Base-by-base conservation (phyloP, 2,329 filamentous ascomycete species). In the Diaporthe nobilis region DNA sequence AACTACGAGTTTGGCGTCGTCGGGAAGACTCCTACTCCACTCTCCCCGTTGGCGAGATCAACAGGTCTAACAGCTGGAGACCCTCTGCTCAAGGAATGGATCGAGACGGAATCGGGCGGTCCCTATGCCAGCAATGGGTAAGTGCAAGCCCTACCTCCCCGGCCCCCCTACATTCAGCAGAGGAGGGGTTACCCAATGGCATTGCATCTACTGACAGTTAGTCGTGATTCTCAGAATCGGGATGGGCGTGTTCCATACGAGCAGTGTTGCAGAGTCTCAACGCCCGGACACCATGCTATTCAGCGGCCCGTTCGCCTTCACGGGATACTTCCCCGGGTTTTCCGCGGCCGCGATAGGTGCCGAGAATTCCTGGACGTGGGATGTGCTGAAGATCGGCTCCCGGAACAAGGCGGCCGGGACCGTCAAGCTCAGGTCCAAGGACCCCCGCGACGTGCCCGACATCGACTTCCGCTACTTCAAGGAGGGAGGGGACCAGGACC, bases 401-500 rank as follows among this genome's bases (percentile, higher is more conserved):
- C 87, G 87, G 72, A 94, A 93, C 47, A 85, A 86, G 34, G 39
- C 25, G 7, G 87, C 87, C 4, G 93, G 93, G n/a, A 91, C 86
- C 0, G 91, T 94, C 17, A 88, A 84, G 1, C 85, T 94, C 1
- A 85, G 84, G n/a, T 92, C 90, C 0, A 84, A 88, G 0, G 87
- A 93, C 79, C 92, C 92, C 0, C 87, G 88, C 0, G 92, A 93
- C 67, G 87, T 88, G 22, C 92, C 92, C 0, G 82, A 88, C 20
- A 92, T 92, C 79, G 86, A 88, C 79, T 92, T 92, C 83, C 89
- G 89, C 79, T 89, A 87, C 79, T 91, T 86, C 85, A 83, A 83
- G 25, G 80, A 87, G 39, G 86, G 88, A 1, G 85, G 86, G 7
- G 85, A 85, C 8, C 84, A 87, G 80, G 83, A 87, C 42, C 80